phyloP scores from a whole-genome alignment of 2,329 filamentous ascomycete genomes.

The Gaeumannomyces tritici region DNA sequence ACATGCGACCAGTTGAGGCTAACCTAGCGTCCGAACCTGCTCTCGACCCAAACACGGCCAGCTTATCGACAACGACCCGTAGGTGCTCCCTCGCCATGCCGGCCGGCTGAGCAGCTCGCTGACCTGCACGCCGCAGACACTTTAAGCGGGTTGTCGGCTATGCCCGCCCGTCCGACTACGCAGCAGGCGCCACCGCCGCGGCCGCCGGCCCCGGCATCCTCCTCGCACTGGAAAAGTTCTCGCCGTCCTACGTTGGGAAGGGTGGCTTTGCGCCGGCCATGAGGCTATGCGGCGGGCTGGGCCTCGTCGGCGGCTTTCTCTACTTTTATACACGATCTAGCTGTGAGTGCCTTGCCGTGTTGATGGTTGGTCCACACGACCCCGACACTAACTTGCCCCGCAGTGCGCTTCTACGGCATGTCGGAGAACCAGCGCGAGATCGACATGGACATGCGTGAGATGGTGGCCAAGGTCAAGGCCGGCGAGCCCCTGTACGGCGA shows the following conservation, averaged over 20 bases:
- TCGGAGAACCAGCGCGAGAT: constrained; percentile 86
- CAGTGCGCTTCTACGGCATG: constrained; percentile 93
- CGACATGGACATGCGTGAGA: constrained; percentile 95
- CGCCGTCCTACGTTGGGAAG: constrained; percentile 75
- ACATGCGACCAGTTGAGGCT: neutral
- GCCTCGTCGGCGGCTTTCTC: constrained; percentile 69
- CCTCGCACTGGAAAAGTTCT: constrained; percentile 70
- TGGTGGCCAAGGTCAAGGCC: constrained; percentile 92
- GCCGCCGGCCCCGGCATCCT: constrained; percentile 67
- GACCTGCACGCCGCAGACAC: constrained; percentile 48
- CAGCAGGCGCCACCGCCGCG: constrained; percentile 56
- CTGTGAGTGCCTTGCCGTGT: constrained; percentile 46
- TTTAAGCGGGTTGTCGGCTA: constrained; percentile 85
- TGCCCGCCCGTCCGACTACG: constrained; percentile 77
- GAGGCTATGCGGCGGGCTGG: constrained; percentile 67
- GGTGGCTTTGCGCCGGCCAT: constrained; percentile 76
- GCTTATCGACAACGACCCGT: constrained; percentile 99
- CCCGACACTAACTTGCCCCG: neutral
- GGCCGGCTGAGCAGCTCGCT: neutral
- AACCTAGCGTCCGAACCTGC: constrained; percentile 4
- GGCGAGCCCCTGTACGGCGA: constrained; percentile 84
- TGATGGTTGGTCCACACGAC: neutral
- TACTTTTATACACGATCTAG: constrained; percentile 77
- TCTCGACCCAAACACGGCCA: constrained; percentile 27
- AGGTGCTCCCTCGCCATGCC: constrained; percentile 20